Evolutionary conservation across 2,329 filamentous ascomycete genomes (phyloP).

Genomic region (Nemania sp.): DNA sequence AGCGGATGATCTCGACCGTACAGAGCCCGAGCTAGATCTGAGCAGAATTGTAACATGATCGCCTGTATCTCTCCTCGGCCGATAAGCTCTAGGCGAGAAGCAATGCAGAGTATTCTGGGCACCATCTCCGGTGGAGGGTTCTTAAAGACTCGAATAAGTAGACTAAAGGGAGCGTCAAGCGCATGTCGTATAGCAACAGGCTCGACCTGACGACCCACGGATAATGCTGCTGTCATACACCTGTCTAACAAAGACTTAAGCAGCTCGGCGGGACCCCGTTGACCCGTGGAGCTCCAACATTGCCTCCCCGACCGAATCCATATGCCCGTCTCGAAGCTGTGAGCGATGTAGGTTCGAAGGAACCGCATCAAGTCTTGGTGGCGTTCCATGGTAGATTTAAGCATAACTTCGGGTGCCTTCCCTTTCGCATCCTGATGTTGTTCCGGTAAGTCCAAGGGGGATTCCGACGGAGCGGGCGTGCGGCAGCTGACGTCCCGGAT

Average conservation of each 20-base stretch:
- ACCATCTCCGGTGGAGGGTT: constrained; percentile 38
- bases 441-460: constrained; percentile 14
- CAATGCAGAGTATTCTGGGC: constrained; percentile 34
- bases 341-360: constrained; percentile 29
- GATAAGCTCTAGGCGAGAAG: constrained; percentile 33
- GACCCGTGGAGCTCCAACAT: constrained; percentile 35
- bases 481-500: constrained; percentile 36
- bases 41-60: constrained; percentile 37
- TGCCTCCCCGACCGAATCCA: constrained; percentile 33
- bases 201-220: constrained; percentile 36
- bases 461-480: constrained; percentile 29
- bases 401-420: constrained; percentile 5
- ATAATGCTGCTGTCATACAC: constrained; percentile 37
- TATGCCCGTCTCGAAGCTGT: constrained; percentile 30
- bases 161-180: constrained; percentile 36
- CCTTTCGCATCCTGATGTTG: constrained; percentile 3
- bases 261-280: constrained; percentile 34
- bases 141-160: constrained; percentile 37
- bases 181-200: constrained; percentile 31
- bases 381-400: background rate
- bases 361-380: constrained; percentile 30
- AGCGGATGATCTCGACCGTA: constrained; percentile 30
- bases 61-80: constrained; percentile 35
- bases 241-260: constrained; percentile 37
- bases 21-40: constrained; percentile 33